Evolutionary conservation across 208 protist genomes (phyloP).

Genomic region (Eutreptiella sp.): DNA sequence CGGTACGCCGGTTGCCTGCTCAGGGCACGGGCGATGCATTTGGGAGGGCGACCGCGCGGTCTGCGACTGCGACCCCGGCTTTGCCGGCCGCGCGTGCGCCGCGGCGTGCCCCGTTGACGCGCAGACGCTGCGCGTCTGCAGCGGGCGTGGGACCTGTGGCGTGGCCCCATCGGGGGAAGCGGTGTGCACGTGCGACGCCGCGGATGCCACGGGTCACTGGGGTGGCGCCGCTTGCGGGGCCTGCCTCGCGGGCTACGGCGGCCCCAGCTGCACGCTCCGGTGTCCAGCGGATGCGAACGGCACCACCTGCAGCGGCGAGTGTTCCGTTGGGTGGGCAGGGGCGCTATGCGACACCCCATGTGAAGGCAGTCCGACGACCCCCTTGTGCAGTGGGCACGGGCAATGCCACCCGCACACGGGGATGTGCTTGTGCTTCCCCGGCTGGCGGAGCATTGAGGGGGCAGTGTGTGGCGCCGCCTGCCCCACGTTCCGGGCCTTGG

Average conservation of each 20-base stretch:
- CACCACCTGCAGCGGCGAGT: no score
- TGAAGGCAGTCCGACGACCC: no score
- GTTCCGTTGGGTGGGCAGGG: conserved; percentile 5
- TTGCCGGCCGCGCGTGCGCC: neutral
- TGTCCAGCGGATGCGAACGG: conserved; percentile 21
- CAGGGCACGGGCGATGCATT: neutral
- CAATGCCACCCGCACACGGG: conserved; percentile 23
- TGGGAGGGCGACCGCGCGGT: conserved; percentile 4
- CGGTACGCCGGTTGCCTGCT: no score
- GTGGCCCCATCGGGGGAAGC: neutral
- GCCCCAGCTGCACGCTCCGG: neutral
- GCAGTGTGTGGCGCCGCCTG: conserved; percentile 16
- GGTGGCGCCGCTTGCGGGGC: neutral
- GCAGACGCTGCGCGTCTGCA: conserved; percentile 1
- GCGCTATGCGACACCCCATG: conserved; percentile 1
- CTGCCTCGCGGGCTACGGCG: conserved; percentile 4
- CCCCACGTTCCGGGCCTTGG: neutral
- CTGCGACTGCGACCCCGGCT: conserved; percentile 1
- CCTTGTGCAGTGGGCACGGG: no score
- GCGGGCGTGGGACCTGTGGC: neutral
- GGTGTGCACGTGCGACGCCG: conserved; percentile 10
- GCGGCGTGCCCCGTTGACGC: neutral
- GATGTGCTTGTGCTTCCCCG: conserved; percentile 13
- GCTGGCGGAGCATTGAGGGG: conserved; percentile 20
- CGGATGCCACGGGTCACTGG: conserved; percentile 2